phyloP scores from a whole-genome alignment of 1,284 basidiomycete genomes.

The Trichosporon sp. region DNA sequence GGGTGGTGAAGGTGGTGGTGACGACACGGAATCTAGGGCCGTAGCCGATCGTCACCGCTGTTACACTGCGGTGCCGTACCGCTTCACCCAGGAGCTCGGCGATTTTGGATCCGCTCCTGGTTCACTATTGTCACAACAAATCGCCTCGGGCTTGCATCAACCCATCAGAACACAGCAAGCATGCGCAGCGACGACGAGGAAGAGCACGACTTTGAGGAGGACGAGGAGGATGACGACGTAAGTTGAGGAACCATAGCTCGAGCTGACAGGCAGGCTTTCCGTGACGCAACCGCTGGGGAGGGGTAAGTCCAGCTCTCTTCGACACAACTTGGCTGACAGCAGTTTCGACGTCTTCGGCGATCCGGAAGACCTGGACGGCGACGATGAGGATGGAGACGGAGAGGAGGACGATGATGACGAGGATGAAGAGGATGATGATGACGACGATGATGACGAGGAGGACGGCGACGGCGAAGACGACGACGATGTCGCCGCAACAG shows the following conservation, averaged over 20 bases:
- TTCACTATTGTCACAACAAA: not conserved
- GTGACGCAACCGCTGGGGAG: slow-evolving; percentile 22
- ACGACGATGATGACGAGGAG: slow-evolving; percentile 28
- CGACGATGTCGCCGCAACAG: slow-evolving; percentile 12
- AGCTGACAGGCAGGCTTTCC: slow-evolving; percentile 15
- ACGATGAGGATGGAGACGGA: slow-evolving; percentile 26
- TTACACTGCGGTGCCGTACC: not conserved
- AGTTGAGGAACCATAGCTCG: not conserved
- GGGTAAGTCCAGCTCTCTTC: not conserved
- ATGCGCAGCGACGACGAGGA: slow-evolving; percentile 44
- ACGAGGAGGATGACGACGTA: slow-evolving; percentile 23
- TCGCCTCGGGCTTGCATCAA: not conserved
- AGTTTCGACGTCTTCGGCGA: slow-evolving; percentile 19
- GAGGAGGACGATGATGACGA: slow-evolving; percentile 29
- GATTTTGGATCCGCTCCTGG: slow-evolving; percentile 13
- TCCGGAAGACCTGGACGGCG: slow-evolving; percentile 22
- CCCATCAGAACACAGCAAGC: not conserved
- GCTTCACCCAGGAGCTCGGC: not conserved
- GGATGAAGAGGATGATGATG: slow-evolving; percentile 28
- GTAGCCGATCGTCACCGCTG: slow-evolving; percentile 1
- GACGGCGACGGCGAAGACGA: slow-evolving; percentile 23
- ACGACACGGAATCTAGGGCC: not conserved
- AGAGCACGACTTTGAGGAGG: slow-evolving; percentile 27
- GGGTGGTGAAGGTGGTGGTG: not conserved
- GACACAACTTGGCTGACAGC: not conserved